Evolutionary conservation across 352 stramenopile species (phyloP).

Genomic region (Plasmopara halstedii): DNA sequence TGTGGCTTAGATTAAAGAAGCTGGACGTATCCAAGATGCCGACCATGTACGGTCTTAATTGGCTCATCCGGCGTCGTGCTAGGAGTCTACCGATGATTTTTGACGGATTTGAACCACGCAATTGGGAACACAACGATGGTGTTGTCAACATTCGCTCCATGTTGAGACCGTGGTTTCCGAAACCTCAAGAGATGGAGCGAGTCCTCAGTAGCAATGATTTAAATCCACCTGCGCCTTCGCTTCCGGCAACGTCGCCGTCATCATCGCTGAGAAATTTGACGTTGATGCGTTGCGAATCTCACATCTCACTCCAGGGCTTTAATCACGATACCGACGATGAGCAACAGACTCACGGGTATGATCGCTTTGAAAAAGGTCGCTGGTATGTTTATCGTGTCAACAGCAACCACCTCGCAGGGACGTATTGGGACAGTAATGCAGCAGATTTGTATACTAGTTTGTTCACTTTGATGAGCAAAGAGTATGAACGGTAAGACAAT

Average conservation of each 20-base stretch:
- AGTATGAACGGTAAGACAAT: slow-evolving; percentile 37
- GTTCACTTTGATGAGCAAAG: slow-evolving; percentile 53
- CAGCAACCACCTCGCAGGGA: slow-evolving; percentile 68
- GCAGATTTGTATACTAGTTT: slow-evolving; percentile 58
- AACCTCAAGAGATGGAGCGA: slow-evolving; percentile 33
- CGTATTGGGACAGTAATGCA: slow-evolving; percentile 58
- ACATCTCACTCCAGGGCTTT: slow-evolving; percentile 70
- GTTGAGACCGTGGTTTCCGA: slow-evolving; percentile 58
- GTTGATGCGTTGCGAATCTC: slow-evolving; percentile 44
- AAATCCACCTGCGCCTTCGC: slow-evolving; percentile 23
- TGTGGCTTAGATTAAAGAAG: slow-evolving; percentile 31
- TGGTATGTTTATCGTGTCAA: slow-evolving; percentile 80
- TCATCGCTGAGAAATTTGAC: slow-evolving; percentile 21
- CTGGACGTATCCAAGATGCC: slow-evolving; percentile 63
- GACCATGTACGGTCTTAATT: slow-evolving; percentile 48
- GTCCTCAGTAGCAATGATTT: slow-evolving; percentile 19
- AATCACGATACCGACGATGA: slow-evolving; percentile 32
- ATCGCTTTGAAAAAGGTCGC: slow-evolving; percentile 42
- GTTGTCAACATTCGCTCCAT: slow-evolving; percentile 69
- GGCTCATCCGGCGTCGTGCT: slow-evolving; percentile 48
- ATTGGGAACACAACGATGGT: slow-evolving; percentile 72
- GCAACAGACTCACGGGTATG: slow-evolving; percentile 10
- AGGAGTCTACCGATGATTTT: slow-evolving; percentile 47
- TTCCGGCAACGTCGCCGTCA: slow-evolving; percentile 30
- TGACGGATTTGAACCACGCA: slow-evolving; percentile 45